Evolutionary conservation across 805 yeast genomes (phyloP).

Genomic region (Peterozyma toletana): DNA sequence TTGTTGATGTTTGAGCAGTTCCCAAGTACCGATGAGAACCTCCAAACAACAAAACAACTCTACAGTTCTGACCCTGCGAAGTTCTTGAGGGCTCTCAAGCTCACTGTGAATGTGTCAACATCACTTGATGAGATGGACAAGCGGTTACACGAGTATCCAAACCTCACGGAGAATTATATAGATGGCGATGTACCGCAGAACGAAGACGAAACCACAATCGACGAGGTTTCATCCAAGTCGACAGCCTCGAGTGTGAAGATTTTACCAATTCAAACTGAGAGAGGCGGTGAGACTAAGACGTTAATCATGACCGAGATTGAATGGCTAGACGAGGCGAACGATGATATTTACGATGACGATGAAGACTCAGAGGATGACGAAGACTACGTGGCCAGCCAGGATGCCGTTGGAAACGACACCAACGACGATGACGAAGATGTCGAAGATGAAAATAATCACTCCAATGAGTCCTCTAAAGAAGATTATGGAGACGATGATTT

Average conservation of each 20-base stretch:
- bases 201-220: neutral
- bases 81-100: conserved; percentile 6
- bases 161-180: neutral
- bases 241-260: neutral
- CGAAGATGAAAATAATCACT: conserved; percentile 10
- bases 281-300: neutral
- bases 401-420: neutral
- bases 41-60: neutral
- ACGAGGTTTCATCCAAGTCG: neutral
- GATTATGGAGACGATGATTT: conserved; percentile 2
- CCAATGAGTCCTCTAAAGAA: conserved; percentile 13
- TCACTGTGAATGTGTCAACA: conserved; percentile 7
- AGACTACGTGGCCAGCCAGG: neutral
- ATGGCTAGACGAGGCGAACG: conserved; percentile 6
- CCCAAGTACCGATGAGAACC: neutral
- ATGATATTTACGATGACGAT: conserved; percentile 15
- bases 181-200: neutral
- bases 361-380: conserved; percentile 16
- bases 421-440: conserved; percentile 3
- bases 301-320: conserved; percentile 4
- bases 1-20: conserved; percentile 2
- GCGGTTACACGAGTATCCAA: neutral
- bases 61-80: conserved; percentile 4
- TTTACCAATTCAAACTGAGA: neutral
- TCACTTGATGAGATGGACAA: conserved; percentile 1